phyloP scores from a whole-genome alignment of 2,329 filamentous ascomycete species.

The Huntiella bhutanensis region DNA sequence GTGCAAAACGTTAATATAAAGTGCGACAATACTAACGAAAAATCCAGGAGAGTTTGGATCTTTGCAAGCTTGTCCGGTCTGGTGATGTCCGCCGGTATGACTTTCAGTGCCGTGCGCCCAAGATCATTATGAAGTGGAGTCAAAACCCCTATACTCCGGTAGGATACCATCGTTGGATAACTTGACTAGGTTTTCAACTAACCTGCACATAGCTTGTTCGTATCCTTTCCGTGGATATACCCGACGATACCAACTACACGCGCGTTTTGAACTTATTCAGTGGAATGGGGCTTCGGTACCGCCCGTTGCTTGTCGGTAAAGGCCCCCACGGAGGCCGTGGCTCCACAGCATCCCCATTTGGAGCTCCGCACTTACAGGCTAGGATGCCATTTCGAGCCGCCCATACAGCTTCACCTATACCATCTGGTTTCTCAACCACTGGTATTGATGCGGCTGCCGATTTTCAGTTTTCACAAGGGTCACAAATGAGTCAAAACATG shows the following conservation, averaged over 20 bases:
- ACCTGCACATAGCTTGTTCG: slow-evolving; percentile 3
- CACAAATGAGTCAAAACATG: neutral
- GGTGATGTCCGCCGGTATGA: slow-evolving; percentile 7
- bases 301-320: slow-evolving; percentile 6
- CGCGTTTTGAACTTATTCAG: slow-evolving; percentile 7
- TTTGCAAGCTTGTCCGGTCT: slow-evolving; percentile 3
- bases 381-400: slow-evolving; percentile 1
- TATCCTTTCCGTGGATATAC: slow-evolving; percentile 8
- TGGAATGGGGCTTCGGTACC: slow-evolving; percentile 7
- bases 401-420: slow-evolving; percentile 9
- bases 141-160: slow-evolving; percentile 3
- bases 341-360: slow-evolving; percentile 8
- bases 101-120: slow-evolving; percentile 7
- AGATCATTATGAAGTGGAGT: slow-evolving; percentile 9
- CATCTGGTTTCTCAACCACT: neutral
- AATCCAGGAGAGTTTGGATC: slow-evolving; percentile 5
- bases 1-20: neutral
- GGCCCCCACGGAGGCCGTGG: neutral
- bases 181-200: neutral
- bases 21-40: neutral
- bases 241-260: slow-evolving; percentile 3
- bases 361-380: neutral
- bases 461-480: neutral
- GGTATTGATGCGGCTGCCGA: neutral
- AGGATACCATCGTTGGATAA: neutral